Base-by-base conservation (phyloP, 2,329 filamentous ascomycete genomes). In the Phaeosphaeriaceae sp. region DNA sequence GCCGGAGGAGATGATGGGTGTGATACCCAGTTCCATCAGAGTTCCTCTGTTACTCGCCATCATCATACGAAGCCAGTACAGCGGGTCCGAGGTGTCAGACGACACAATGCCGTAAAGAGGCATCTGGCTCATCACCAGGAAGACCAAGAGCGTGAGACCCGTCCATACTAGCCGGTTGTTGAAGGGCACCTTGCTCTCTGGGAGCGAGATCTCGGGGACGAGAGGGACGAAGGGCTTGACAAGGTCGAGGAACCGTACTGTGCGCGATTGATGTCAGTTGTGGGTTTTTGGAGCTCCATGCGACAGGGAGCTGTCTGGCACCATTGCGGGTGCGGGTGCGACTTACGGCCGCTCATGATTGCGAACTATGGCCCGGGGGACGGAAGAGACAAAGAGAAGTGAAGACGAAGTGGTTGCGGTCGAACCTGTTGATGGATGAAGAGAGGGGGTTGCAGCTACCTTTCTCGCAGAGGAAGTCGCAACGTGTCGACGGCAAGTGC, bases 51-150 rank as follows among this genome's bases (percentile, higher is more conserved):
- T 99, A 90, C 92, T 97, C 77, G 95, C 95, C 88, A 98, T 89
- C 89, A 99, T 97, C 94, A 99, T 98, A 82, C 95, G 91, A 77
- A 99, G 87, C 95, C 95, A 99, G 88, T 99, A 99, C 75, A 99
- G 86, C 71, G 95, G 96, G 84, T 99, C 96, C 62, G 95, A 98
- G 73, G 93, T 97, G 74, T 83, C 81, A 75, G 95, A 99, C 56
- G 95, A 99, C 77, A 99, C 96, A 81, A 99, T 99, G 83, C 95
- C 95, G 84, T 99, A 99, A 33, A 84, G 72, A 33, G 95, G 76
- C 95, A 99, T 98, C 85, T 97, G 95, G 84, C 93, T 97, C 95
- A 99, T 99, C 82, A 99, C 93, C 86, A 99, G 85, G 88, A 99
- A 99, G 84, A 98, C 96, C 80, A 99, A 85, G 73, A 99, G 88